Evolutionary conservation across 805 yeast species (phyloP).

Genomic region (Teunomyces lycoperdinae): DNA sequence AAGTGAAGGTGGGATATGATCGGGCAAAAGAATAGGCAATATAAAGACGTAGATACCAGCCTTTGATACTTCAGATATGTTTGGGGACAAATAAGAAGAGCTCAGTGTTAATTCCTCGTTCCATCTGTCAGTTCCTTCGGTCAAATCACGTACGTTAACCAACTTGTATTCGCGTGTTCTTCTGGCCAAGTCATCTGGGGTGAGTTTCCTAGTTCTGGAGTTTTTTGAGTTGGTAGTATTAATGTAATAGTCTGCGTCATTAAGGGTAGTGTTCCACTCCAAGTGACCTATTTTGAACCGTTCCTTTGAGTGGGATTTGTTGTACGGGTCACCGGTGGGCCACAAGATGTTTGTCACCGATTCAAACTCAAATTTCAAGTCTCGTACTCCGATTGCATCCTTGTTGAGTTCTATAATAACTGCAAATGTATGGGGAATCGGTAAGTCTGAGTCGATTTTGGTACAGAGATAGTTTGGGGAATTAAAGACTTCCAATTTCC

Average conservation of each 20-base stretch:
- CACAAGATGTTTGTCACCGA: conserved; percentile 47
- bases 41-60: conserved; percentile 73
- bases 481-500: conserved; percentile 22
- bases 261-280: conserved; percentile 39
- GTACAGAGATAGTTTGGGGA: conserved; percentile 38
- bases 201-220: conserved; percentile 36
- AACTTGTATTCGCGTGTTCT: conserved; percentile 34
- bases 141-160: conserved; percentile 8
- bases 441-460: conserved; percentile 36
- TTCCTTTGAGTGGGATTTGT: conserved; percentile 43
- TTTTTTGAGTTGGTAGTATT: conserved; percentile 43
- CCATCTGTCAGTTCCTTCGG: conserved; percentile 5
- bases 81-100: background rate
- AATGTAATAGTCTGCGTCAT: conserved; percentile 45
- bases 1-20: conserved; percentile 61
- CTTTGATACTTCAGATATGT: conserved; percentile 25
- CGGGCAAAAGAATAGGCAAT: conserved; percentile 60
- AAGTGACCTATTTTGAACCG: conserved; percentile 46
- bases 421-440: conserved; percentile 53
- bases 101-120: background rate
- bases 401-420: conserved; percentile 45
- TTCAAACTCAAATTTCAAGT: conserved; percentile 40
- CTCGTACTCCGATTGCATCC: conserved; percentile 32
- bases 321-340: conserved; percentile 54
- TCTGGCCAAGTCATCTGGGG: conserved; percentile 44